These are phyloP conservation scores for Trametes sp. DNA, from an alignment of 1,284 basidiomycete species.

Conservation along the genomic window DNA sequence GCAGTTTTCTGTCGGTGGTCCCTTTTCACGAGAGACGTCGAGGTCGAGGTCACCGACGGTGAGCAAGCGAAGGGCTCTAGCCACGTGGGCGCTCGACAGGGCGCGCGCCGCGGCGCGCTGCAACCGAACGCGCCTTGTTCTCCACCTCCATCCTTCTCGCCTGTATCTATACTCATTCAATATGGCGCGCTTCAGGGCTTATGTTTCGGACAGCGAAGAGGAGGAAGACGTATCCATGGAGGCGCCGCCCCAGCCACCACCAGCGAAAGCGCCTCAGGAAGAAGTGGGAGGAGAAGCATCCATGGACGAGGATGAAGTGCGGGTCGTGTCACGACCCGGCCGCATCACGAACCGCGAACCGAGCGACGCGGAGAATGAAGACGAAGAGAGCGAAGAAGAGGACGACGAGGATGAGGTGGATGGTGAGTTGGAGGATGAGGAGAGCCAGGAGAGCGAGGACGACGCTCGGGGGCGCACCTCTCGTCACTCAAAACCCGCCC, in stretches of 20 bases:
- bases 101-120: background rate
- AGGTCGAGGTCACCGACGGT: background rate
- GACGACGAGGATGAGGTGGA: conserved; percentile 44
- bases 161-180: background rate
- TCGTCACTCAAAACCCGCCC: conserved; percentile 24
- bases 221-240: conserved; percentile 32
- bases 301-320: conserved; percentile 28
- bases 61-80: too few species aligned
- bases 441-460: conserved; percentile 19
- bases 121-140: background rate
- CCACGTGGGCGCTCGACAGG: background rate
- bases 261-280: conserved; percentile 9
- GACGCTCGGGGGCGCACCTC: conserved; percentile 21
- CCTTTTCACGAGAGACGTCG: too few species aligned
- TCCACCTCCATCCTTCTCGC: conserved; percentile 5
- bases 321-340: conserved; percentile 9
- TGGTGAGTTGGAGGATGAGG: conserved; percentile 31
- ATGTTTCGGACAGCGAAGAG: conserved; percentile 37
- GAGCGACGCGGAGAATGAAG: conserved; percentile 21
- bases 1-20: too few species aligned
- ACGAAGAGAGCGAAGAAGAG: conserved; percentile 20
- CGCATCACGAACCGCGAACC: conserved; percentile 2
- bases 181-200: conserved; percentile 39
- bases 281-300: too few species aligned
- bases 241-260: conserved; percentile 18